Evolutionary conservation across 441 rosid genomes (phyloP).

Genomic region (Syzygium syzygioides): DNA sequence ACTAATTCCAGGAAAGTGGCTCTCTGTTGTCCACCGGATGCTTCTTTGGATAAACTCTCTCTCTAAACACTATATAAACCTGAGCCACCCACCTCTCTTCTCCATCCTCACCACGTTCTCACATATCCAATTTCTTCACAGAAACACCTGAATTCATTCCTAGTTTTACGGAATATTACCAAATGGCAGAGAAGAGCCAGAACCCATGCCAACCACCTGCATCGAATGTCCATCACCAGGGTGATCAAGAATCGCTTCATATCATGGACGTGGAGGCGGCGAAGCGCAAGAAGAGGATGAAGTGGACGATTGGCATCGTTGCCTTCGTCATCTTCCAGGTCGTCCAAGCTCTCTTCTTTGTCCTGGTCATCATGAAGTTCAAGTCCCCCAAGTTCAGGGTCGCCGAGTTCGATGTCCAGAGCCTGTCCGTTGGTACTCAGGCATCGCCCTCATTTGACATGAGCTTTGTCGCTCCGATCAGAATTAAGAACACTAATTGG

Average conservation of each 20-base stretch:
- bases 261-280: background rate
- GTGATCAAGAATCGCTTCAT: background rate
- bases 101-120: background rate
- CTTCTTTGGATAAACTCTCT: background rate
- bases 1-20: background rate
- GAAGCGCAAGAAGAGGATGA: slow-evolving; percentile 1
- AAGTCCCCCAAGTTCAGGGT: slow-evolving; percentile 4
- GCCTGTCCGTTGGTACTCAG: background rate
- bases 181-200: background rate
- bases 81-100: background rate
- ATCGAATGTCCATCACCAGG: background rate
- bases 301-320: background rate
- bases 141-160: background rate
- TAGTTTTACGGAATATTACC: background rate
- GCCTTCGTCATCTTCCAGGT: slow-evolving; percentile 1
- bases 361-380: background rate
- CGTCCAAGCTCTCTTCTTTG: background rate
- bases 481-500: slow-evolving; percentile 6
- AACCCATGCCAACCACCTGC: background rate
- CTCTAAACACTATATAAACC: background rate
- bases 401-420: background rate
- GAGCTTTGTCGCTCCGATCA: background rate
- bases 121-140: background rate
- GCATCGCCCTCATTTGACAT: slow-evolving; percentile 2
- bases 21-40: background rate